Conservation (phyloP, 345 rosid species). For the Diplotaxis tenuifolia region DNA sequence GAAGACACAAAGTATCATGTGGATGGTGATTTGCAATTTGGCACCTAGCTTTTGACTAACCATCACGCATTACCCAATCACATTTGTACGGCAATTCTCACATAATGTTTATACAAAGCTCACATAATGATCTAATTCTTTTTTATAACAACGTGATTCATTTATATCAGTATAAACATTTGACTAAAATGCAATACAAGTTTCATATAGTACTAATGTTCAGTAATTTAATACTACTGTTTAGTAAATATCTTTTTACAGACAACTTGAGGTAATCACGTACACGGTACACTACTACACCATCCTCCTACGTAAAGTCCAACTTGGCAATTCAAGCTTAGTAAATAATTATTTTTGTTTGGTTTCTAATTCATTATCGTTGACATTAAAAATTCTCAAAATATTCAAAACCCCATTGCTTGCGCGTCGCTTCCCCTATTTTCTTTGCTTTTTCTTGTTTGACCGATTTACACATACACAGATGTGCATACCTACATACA, state of each 20-base stretch:
- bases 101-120: neutral
- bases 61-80: neutral
- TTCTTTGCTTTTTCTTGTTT: constrained; percentile 36
- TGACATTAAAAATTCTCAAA: constrained; percentile 17
- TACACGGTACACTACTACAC: constrained; percentile 10
- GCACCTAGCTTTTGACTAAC: constrained; percentile 10
- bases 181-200: neutral
- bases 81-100: neutral
- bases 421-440: constrained; percentile 27
- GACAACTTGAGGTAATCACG: constrained; percentile 31
- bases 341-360: neutral
- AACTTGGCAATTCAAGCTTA: constrained; percentile 10
- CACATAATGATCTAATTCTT: neutral
- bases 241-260: constrained; percentile 7
- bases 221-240: neutral
- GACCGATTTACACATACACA: constrained; percentile 26
- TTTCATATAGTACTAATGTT: neutral
- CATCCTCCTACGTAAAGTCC: constrained; percentile 32
- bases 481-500: constrained; percentile 11
- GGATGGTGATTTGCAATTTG: constrained; percentile 4
- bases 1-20: neutral
- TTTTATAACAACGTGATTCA: neutral
- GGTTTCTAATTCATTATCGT: neutral
- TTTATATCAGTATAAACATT: neutral
- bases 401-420: constrained; percentile 17